Percentiles rank a stretch among this genome's conserved stretches.
phyloP scores from a whole-genome alignment of 352 stramenopile species.

The Globisporangium polare region DNA sequence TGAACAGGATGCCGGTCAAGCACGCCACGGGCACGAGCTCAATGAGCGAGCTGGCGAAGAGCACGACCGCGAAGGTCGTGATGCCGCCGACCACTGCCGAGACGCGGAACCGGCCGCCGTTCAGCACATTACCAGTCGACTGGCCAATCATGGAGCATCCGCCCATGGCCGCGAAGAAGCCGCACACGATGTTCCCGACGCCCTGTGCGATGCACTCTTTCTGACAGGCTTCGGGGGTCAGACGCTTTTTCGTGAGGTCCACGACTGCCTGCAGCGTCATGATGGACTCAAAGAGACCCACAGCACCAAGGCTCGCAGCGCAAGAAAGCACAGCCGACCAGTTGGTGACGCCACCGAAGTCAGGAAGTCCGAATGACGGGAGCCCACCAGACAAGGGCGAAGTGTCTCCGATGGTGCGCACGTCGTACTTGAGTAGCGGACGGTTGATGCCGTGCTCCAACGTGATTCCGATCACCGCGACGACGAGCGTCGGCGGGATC shows the following conservation, averaged over 20 bases:
- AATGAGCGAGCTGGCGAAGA: no score
- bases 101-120: no score
- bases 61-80: slow-evolving; percentile 78
- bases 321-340: slow-evolving; percentile 81
- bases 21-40: no score
- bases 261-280: slow-evolving; percentile 93
- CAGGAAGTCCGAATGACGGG: slow-evolving; percentile 46
- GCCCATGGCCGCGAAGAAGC: no score
- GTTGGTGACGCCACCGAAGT: slow-evolving; percentile 43
- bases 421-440: slow-evolving; percentile 61
- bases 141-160: no score
- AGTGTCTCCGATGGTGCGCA: slow-evolving; percentile 76
- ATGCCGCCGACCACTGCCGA: no score
- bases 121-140: no score
- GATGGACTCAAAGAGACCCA: slow-evolving; percentile 93
- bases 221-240: no score
- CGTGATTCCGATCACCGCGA: slow-evolving; percentile 64
- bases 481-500: slow-evolving; percentile 80
- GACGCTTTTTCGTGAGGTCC: slow-evolving; percentile 57
- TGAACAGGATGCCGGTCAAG: no score
- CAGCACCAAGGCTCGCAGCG: slow-evolving; percentile 86
- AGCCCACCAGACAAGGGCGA: slow-evolving; percentile 49
- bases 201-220: no score
- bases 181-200: no score
- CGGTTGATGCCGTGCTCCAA: slow-evolving; percentile 89